These are phyloP conservation scores for Cutaneotrichosporon sp. DNA, from an alignment of 1,284 basidiomycete species.

Conservation along the genomic window DNA sequence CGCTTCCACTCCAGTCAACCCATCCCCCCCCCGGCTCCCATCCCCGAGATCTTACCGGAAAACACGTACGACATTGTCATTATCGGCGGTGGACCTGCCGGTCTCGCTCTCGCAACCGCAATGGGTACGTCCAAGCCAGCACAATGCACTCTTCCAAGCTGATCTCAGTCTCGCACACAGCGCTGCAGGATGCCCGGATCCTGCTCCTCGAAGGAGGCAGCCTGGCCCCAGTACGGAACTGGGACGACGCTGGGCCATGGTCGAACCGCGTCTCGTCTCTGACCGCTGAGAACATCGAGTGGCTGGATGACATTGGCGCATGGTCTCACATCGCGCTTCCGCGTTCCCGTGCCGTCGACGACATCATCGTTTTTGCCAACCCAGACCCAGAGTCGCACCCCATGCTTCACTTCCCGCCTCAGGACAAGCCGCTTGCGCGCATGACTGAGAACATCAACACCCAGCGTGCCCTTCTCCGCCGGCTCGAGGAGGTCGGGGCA, in stretches of 20 bases:
- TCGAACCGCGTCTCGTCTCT: slow-evolving; percentile 88
- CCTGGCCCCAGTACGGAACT: slow-evolving; percentile 62
- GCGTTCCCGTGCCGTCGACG: slow-evolving; percentile 67
- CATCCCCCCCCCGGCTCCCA: slow-evolving; percentile 1
- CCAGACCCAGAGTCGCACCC: slow-evolving; percentile 49
- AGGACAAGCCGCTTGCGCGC: slow-evolving; percentile 59
- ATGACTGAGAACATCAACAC: slow-evolving; percentile 87
- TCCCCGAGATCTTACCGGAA: slow-evolving; percentile 21
- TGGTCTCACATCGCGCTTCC: slow-evolving; percentile 72
- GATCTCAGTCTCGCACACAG: slow-evolving; percentile 14
- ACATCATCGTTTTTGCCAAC: slow-evolving; percentile 81
- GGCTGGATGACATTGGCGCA: slow-evolving; percentile 72
- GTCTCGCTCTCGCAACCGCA: slow-evolving; percentile 81
- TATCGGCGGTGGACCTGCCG: slow-evolving; percentile 89
- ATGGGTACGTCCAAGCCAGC: slow-evolving; percentile 61
- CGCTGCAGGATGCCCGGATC: slow-evolving; percentile 40
- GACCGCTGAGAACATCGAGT: slow-evolving; percentile 72
- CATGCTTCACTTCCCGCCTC: slow-evolving; percentile 40
- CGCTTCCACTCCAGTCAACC: slow-evolving; percentile 3
- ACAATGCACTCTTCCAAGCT: too few relatives aligned
- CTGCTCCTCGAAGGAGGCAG: slow-evolving; percentile 76
- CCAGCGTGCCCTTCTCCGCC: slow-evolving; percentile 69
- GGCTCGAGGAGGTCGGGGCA: slow-evolving; percentile 32
- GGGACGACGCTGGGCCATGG: slow-evolving; percentile 60
- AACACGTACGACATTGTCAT: slow-evolving; percentile 73